Conservation (phyloP, 108 stramenopile species). For the Nitzschia sp. region DNA sequence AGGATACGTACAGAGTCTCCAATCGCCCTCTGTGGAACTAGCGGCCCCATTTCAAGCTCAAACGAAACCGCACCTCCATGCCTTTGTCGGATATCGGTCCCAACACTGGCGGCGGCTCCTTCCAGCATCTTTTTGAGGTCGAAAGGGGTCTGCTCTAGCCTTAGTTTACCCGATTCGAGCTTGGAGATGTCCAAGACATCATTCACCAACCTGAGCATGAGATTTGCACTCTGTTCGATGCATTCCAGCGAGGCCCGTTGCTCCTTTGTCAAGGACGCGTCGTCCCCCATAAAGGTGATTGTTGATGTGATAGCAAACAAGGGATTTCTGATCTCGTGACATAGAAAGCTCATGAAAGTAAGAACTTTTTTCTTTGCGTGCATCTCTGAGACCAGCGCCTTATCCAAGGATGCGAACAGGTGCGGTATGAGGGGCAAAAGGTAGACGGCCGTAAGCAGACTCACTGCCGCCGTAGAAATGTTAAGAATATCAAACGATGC, state of each 20-base stretch:
- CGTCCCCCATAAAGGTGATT: slow-evolving; percentile 18
- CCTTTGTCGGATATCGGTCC: not conserved
- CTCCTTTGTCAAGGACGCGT: slow-evolving; percentile 8
- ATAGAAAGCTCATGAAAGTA: slow-evolving; percentile 48
- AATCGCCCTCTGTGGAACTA: slow-evolving; percentile 17
- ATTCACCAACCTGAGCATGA: slow-evolving; percentile 44
- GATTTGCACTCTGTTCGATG: slow-evolving; percentile 26
- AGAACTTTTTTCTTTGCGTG: slow-evolving; percentile 29
- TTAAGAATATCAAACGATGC: slow-evolving; percentile 28
- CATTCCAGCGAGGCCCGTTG: not conserved
- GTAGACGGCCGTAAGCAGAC: slow-evolving; percentile 42
- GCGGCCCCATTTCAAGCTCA: not conserved
- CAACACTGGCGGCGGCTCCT: slow-evolving; percentile 10
- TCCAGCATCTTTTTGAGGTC: slow-evolving; percentile 24
- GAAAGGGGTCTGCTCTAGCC: slow-evolving; percentile 33
- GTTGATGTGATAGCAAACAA: slow-evolving; percentile 35
- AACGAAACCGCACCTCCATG: slow-evolving; percentile 16
- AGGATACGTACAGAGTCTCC: slow-evolving; percentile 30
- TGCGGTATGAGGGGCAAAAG: slow-evolving; percentile 48
- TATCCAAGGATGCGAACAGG: slow-evolving; percentile 30
- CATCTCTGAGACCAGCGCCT: slow-evolving; percentile 11
- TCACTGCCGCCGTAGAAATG: slow-evolving; percentile 42
- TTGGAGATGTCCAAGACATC: slow-evolving; percentile 45
- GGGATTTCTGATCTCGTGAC: slow-evolving; percentile 48
- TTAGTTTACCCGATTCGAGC: slow-evolving; percentile 42